Base-by-base conservation (phyloP, 768 basidiomycete genomes). In the Hortiboletus campestris region DNA sequence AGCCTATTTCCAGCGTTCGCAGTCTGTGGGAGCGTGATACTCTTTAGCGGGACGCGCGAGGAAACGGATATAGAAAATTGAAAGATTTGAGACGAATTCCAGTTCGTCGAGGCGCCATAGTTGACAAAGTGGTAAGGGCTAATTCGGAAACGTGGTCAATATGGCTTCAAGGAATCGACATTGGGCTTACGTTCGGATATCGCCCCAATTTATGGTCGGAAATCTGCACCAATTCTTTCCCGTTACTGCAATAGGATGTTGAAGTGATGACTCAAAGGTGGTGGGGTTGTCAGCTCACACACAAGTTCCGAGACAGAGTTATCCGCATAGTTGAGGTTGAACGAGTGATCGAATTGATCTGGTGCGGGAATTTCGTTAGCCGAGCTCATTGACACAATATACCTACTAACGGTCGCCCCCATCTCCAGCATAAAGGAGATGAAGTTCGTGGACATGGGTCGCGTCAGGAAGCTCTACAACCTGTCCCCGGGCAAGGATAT, bases 401-500 rank as follows among this genome's bases (percentile, higher is more conserved):
- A 31, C n/a, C 29, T 32, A 57, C 73, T 49, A 41, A 74, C 77
- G 55, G n/a, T 70, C 63, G 1, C 42, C 53, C 7, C 71, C 73
- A 45, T 78, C 78, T 25, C 76, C 78, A 20, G 78, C 72, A 58
- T 81, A 82, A 12, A 81, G 57, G 47, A 81, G 69, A 53, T 81
- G 79, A 25, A 83, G 62, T 55, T 82, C 73, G 55, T 82, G 81
- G 2, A 75, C 69, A 55, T 65, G 72, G 0, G 72, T 73, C n/a
- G 69, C 63, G 0, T 64, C 49, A 9, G 63, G 50, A 19, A 78
- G 64, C 7, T 66, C 55, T 13, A 83, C 47, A 5, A 74, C 63
- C 54, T 83, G 81, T 2, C 74, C 73, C 8, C 74, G 56, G 16
- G 78, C 71, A 29, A 82, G 62, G 25, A 80, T 66, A 52, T 83